phyloP scores from a whole-genome alignment of 2,329 filamentous ascomycete genomes.

The Lecanicillium sp. region DNA sequence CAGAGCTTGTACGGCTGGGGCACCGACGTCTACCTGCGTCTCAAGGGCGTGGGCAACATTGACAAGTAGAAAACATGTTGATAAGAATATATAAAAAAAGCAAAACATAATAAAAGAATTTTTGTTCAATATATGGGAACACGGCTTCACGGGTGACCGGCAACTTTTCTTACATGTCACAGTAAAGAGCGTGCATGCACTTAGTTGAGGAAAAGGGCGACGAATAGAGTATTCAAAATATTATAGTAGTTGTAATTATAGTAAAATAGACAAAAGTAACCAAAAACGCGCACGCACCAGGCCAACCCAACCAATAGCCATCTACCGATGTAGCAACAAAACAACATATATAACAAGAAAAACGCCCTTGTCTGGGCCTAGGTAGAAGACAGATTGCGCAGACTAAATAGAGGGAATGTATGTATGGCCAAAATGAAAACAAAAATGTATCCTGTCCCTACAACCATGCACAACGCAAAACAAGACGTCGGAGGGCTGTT shows the following conservation, averaged over 20 bases:
- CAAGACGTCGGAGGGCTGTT: background rate
- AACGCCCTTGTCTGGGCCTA: background rate
- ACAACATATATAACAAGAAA: background rate
- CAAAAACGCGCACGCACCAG: no score
- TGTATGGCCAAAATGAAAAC: constrained; percentile 13
- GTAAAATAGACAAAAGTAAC: no score
- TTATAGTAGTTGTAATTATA: no score
- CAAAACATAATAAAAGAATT: background rate
- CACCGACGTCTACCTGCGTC: constrained; percentile 58
- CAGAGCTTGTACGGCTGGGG: constrained; percentile 95
- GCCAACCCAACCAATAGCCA: no score
- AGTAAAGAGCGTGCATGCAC: no score
- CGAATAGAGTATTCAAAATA: no score
- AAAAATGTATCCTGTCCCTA: constrained; percentile 14
- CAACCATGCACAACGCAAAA: constrained; percentile 6
- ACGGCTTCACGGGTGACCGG: no score
- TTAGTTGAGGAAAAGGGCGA: no score
- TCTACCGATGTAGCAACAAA: no score
- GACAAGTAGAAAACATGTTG: constrained; percentile 16
- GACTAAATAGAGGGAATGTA: background rate
- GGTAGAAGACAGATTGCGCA: background rate
- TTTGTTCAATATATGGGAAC: no score
- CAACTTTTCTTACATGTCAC: no score
- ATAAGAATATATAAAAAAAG: background rate
- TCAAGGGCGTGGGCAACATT: constrained; percentile 56